phyloP scores from a whole-genome alignment of 140 eudicot genomes.

The Cichorium intybus region DNA sequence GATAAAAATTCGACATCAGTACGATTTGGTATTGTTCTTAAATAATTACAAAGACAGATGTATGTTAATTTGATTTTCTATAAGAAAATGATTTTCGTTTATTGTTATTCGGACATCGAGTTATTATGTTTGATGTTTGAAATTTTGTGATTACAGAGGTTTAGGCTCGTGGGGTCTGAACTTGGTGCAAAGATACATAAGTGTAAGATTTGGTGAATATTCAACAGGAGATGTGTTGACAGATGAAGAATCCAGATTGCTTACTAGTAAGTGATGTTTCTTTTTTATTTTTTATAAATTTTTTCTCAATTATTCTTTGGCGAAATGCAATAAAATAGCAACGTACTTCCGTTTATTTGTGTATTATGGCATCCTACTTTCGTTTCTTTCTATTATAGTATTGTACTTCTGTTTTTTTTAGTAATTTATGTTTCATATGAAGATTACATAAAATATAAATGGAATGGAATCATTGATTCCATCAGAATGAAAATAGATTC shows the following conservation, averaged over 20 bases:
- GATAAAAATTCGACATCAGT: not conserved
- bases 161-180: constrained; percentile 88
- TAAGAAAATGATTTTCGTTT: not conserved
- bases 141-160: constrained; percentile 47
- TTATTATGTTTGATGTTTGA: not conserved
- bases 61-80: not conserved
- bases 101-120: no score
- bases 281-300: not conserved
- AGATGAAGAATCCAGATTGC: constrained; percentile 60
- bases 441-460: constrained; percentile 89
- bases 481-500: no score
- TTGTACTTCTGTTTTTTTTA: no score
- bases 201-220: constrained; percentile 70
- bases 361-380: no score
- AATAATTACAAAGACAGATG: not conserved
- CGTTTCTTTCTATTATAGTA: no score
- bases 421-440: constrained; percentile 14
- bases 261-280: constrained; percentile 42
- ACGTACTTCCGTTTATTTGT: not conserved
- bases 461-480: no score
- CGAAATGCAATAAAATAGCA: no score
- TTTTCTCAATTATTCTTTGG: no score
- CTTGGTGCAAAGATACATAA: constrained; percentile 72
- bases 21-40: not conserved
- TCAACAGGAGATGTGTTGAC: constrained; percentile 53